Base-by-base conservation (phyloP, 257 asterid genomes). In the Eucommia ulmoides region DNA sequence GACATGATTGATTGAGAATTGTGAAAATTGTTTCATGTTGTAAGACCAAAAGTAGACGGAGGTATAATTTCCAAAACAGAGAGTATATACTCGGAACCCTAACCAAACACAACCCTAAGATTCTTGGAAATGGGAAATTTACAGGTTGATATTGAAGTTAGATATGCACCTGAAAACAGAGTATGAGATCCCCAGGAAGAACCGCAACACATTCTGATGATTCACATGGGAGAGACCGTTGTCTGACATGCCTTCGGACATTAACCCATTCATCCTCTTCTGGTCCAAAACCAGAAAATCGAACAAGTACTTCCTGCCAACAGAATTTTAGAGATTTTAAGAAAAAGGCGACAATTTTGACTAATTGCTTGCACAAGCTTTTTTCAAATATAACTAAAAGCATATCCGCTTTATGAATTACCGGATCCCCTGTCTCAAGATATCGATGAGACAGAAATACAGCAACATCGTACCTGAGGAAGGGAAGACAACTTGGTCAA, bases 191-290 rank as follows among this genome's bases (percentile, higher is more conserved):
- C 41, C 73, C 75, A 8, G 91, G 86, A 26, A 81, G 82, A 67
- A 91, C 92, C 20, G 93, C 94, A 22, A 79, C 83, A 71, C 98
- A 91, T 65, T 91, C 98, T 19, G 89, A 78, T 50, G 98, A 74
- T 79, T 91, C 96, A 56, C 98, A 91, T 1, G 98, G 98, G 50
- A 91, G 89, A 19, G 98, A 91, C 42, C 96, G 76, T 59, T 82
- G 98, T 62, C 98, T 77, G 53, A 86, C 86, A 52, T 82, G 83
- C 78, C 58, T 77, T 61, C 69, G 77, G 33, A 91, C 69, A 62
- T 81, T 81, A 62, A 88, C 92, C 97, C 97, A 88, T 67, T 88
- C 97, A 61, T 88, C 97, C 76, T 88, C 97, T 61, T 88, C 98
- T 21, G 74, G 74, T 48, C 95, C 96, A 61, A 86, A 91, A 60